phyloP scores from a whole-genome alignment of 2,329 filamentous ascomycete genomes.

The Westerdykella aurantiaca region DNA sequence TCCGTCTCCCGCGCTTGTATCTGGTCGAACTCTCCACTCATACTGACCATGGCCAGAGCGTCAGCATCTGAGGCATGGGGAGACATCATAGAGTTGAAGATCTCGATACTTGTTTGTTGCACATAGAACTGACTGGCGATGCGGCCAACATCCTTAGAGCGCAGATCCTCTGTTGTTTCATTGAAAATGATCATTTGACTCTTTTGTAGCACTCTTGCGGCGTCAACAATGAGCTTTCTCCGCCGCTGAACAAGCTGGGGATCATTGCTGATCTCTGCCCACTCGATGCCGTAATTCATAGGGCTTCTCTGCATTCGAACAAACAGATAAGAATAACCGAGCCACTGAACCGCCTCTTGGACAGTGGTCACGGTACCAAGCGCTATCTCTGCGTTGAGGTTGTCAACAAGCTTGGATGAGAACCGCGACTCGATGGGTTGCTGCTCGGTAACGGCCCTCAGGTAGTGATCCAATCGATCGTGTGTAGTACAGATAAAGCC shows the following conservation, averaged over 20 bases:
- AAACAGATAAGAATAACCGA: slow-evolving; percentile 96
- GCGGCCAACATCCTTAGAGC: slow-evolving; percentile 88
- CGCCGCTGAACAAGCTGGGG: slow-evolving; percentile 80
- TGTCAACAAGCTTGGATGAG: slow-evolving; percentile 88
- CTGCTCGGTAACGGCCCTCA: slow-evolving; percentile 89
- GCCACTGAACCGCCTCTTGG: slow-evolving; percentile 89
- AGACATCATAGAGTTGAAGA: slow-evolving; percentile 94
- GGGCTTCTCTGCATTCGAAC: slow-evolving; percentile 94
- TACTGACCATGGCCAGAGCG: slow-evolving; percentile 90
- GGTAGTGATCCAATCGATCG: slow-evolving; percentile 87
- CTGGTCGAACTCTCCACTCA: slow-evolving; percentile 97
- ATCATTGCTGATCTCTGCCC: slow-evolving; percentile 83
- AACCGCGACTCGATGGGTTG: slow-evolving; percentile 97
- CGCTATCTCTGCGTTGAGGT: slow-evolving; percentile 90
- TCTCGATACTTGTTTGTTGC: slow-evolving; percentile 83
- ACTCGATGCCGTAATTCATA: slow-evolving; percentile 90
- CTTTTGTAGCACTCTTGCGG: slow-evolving; percentile 77
- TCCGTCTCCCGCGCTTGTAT: slow-evolving; percentile 89
- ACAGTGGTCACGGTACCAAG: slow-evolving; percentile 94
- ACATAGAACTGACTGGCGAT: slow-evolving; percentile 98
- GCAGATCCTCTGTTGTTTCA: slow-evolving; percentile 84
- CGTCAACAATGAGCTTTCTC: slow-evolving; percentile 79
- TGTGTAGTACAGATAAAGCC: slow-evolving; percentile 96
- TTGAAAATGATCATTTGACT: slow-evolving; percentile 99
- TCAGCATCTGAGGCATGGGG: slow-evolving; percentile 83